Evolutionary conservation across 345 rosid genomes (phyloP), one percentile per base, ranked within the genome.

Genomic region (Brassica incana): DNA sequence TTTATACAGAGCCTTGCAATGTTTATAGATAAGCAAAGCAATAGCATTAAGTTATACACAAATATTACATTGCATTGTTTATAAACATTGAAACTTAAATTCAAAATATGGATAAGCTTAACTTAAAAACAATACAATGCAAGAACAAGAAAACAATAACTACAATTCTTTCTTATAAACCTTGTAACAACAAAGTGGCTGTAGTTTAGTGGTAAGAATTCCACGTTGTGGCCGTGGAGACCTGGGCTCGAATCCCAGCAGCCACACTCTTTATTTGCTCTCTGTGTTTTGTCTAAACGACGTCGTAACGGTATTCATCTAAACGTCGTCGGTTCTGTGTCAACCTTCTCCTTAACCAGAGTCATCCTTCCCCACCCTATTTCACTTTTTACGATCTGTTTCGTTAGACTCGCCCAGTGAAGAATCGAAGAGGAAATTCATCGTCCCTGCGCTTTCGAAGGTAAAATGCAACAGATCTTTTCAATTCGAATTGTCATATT

Each of bases 161-260:
- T 18, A 18, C 18, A 18, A 18, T 18, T n/a, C n/a, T n/a, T n/a
- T n/a, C n/a, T n/a, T n/a, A n/a, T n/a, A n/a, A n/a, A n/a, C n/a
- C n/a, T n/a, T 18, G 18, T 18, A 18, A 18, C 29, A 27, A 27
- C 29, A 1, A 65, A 15, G 89, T 87, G 90, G 88, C 86, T 87
- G 91, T 88, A 89, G 90, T 86, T 82, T 89, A 91, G 96, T 84
- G 91, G 96, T 88, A 32, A 89, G 88, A 83, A 91, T 84, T 83
- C 87, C 85, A 88, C 89, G 91, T 89, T 87, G 93, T 89, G 93
- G 90, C 92, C 92, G 92, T 88, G 88, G 89, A 79, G 90, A 89
- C 90, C 92, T 84, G 88, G 90, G 93, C 92, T 91, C 88, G 91
- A 91, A 84, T 88, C 88, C 95, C 88, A 88, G 91, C 87, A 88